Percentiles rank a stretch among this genome's conserved stretches.
These are phyloP conservation scores for Pythium phragmitis DNA, from an alignment of 352 stramenopile species.

Conservation along the genomic window DNA sequence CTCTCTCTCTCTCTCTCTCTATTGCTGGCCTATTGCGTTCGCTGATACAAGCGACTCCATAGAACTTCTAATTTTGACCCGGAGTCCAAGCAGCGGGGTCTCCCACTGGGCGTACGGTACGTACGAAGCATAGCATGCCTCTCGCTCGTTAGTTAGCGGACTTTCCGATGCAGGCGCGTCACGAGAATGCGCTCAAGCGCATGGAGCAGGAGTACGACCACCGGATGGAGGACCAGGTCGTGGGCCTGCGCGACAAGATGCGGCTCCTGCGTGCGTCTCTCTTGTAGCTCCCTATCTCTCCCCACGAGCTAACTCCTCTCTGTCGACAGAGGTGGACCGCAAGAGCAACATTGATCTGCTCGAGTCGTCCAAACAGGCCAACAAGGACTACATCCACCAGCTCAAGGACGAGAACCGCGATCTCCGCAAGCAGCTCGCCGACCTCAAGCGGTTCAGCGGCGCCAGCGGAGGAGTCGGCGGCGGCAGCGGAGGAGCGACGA, in stretches of 20 bases:
- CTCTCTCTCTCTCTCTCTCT: neutral
- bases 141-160: neutral
- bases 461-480: constrained; percentile 9
- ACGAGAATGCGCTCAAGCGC: constrained; percentile 69
- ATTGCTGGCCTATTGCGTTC: neutral
- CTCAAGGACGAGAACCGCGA: constrained; percentile 90
- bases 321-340: constrained; percentile 69
- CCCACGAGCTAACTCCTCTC: neutral
- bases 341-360: constrained; percentile 85
- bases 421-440: constrained; percentile 78
- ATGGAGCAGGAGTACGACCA: constrained; percentile 83
- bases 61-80: neutral
- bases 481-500: constrained; percentile 13
- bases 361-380: constrained; percentile 87
- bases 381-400: constrained; percentile 88
- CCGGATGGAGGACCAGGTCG: constrained; percentile 83
- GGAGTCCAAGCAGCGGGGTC: too few relatives aligned
- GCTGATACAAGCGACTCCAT: neutral
- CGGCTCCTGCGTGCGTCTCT: constrained; percentile 64
- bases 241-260: constrained; percentile 85
- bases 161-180: constrained; percentile 45
- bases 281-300: neutral
- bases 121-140: neutral
- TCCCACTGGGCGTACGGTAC: too few relatives aligned
- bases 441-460: constrained; percentile 60